These are phyloP conservation scores for Eutypa lata DNA, from an alignment of 2,329 filamentous ascomycete species.

Conservation along the genomic window DNA sequence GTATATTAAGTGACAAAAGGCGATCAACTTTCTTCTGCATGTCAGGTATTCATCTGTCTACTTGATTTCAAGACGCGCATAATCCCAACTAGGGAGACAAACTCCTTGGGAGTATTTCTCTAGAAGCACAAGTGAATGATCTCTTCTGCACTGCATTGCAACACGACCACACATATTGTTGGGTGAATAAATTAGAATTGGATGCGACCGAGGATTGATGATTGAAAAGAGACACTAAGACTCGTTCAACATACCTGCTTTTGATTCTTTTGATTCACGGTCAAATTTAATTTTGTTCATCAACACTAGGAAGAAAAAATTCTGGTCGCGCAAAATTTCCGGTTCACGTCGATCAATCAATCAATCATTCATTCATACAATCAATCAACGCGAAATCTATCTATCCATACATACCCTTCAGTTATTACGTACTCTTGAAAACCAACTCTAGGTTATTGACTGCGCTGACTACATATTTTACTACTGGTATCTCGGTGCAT, in stretches of 20 bases:
- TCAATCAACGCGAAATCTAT: not conserved
- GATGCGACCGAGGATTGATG: not conserved
- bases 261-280: not conserved
- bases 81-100: not conserved
- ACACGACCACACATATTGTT: not conserved
- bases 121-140: not conserved
- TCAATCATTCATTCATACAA: not conserved
- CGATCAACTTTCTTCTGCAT: not conserved
- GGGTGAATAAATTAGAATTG: not conserved
- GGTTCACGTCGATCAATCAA: not conserved
- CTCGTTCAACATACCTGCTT: not conserved
- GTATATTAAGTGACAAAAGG: not conserved
- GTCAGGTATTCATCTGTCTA: not conserved
- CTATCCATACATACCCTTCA: too few species aligned
- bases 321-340: not conserved
- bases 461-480: not conserved
- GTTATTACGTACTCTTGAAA: not conserved
- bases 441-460: not conserved
- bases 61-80: too few species aligned
- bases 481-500: not conserved
- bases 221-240: not conserved
- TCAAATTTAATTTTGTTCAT: not conserved
- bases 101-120: not conserved
- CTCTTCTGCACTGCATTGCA: not conserved
- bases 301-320: not conserved